Percentiles rank a stretch among this genome's conserved stretches.
Evolutionary conservation across 192 early-diverging fungal genomes (phyloP).

Genomic region (Powellomyces hirtus): DNA sequence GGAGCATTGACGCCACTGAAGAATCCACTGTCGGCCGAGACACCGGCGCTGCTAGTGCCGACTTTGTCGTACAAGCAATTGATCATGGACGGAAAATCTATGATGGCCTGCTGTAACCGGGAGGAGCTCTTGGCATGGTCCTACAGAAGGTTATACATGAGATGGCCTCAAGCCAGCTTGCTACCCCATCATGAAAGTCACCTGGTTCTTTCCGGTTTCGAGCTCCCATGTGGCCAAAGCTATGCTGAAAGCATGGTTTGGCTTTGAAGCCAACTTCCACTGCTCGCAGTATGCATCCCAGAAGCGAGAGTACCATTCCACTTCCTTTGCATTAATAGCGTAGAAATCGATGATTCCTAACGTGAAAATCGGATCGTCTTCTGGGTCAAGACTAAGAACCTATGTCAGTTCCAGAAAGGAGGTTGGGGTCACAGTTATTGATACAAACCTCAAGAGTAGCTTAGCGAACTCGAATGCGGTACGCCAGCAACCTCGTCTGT

Average conservation of each 20-base stretch:
- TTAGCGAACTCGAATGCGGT: slow-evolving; percentile 90
- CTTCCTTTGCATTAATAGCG: slow-evolving; percentile 75
- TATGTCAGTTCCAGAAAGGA: neutral
- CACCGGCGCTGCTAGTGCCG: slow-evolving; percentile 54
- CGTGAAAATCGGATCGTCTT: slow-evolving; percentile 71
- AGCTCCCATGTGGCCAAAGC: slow-evolving; percentile 79
- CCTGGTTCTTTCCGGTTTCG: slow-evolving; percentile 38
- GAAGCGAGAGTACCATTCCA: slow-evolving; percentile 37
- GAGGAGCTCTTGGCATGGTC: slow-evolving; percentile 46
- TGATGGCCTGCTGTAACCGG: slow-evolving; percentile 68
- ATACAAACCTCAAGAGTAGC: slow-evolving; percentile 51
- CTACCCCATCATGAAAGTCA: neutral
- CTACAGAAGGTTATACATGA: neutral
- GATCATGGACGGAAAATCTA: slow-evolving; percentile 68
- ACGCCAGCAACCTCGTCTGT: slow-evolving; percentile 89
- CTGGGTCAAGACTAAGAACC: slow-evolving; percentile 65
- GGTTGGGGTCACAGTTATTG: neutral
- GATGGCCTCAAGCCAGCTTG: neutral
- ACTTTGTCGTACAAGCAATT: slow-evolving; percentile 64
- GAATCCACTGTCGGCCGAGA: slow-evolving; percentile 47
- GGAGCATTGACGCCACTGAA: slow-evolving; percentile 36
- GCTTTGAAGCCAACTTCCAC: slow-evolving; percentile 37
- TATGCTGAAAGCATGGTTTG: slow-evolving; percentile 73
- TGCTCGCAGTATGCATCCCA: slow-evolving; percentile 44
- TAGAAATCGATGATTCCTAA: slow-evolving; percentile 81